Evolutionary conservation across 768 basidiomycete genomes (phyloP).

Genomic region (Obba rivulosa): DNA sequence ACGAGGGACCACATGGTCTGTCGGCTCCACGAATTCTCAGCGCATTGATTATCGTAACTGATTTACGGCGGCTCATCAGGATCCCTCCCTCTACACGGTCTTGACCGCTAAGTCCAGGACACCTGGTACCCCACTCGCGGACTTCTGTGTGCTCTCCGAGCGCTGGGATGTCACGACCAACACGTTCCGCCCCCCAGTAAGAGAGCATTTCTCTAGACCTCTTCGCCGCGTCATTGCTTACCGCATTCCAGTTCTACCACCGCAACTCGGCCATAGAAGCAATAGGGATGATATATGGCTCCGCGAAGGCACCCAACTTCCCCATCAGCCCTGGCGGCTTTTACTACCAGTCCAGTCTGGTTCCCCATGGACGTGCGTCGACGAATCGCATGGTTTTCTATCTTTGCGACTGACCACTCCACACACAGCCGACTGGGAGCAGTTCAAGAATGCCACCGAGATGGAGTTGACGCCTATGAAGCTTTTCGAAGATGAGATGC

Average conservation of each 20-base stretch:
- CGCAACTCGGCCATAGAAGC: background rate
- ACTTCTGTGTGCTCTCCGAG: constrained; percentile 54
- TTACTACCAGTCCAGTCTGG: constrained; percentile 53
- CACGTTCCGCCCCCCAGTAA: constrained; percentile 51
- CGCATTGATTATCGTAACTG: no score
- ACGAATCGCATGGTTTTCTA: background rate
- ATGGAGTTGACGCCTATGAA: constrained; percentile 41
- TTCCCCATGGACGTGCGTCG: constrained; percentile 49
- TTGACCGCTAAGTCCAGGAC: constrained; percentile 56
- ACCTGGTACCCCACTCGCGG: constrained; percentile 45
- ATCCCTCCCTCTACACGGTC: constrained; percentile 58
- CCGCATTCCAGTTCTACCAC: background rate
- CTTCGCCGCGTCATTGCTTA: no score
- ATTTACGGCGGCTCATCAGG: no score
- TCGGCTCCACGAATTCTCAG: no score
- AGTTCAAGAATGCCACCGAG: constrained; percentile 46
- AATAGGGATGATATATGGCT: background rate
- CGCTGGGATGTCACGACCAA: constrained; percentile 52
- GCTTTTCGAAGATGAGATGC: constrained; percentile 43
- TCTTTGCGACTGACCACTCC: background rate
- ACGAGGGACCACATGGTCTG: constrained; percentile 47
- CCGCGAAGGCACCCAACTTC: background rate
- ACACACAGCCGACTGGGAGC: constrained; percentile 45
- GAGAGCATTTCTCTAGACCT: no score
- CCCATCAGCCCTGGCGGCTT: constrained; percentile 41